Conservation (phyloP, 2,329 filamentous ascomycete genomes). For the Sclerotinia spermophila region DNA sequence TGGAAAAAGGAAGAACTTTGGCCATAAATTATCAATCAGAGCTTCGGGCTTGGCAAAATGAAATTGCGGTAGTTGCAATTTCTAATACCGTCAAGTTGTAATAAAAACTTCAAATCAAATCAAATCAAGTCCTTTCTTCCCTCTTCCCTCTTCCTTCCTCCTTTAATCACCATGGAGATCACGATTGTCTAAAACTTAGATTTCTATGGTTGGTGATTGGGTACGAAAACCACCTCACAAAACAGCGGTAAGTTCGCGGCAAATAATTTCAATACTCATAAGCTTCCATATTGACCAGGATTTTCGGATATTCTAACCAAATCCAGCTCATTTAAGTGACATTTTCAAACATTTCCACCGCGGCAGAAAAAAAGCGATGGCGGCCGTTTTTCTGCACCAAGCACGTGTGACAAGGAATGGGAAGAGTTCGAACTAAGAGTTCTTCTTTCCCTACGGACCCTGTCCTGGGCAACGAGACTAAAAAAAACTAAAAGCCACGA, state of each 20-base stretch:
- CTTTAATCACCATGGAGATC: not conserved
- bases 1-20: slow-evolving; percentile 45
- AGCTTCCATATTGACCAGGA: not conserved
- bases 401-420: slow-evolving; percentile 16
- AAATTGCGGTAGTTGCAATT: not conserved
- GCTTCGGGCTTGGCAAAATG: not conserved
- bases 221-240: not conserved
- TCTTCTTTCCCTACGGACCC: not conserved
- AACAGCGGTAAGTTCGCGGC: not conserved
- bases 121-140: not conserved
- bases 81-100: not conserved
- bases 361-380: not conserved
- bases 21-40: slow-evolving; percentile 26
- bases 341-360: not conserved
- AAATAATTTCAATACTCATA: not conserved
- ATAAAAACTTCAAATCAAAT: not conserved
- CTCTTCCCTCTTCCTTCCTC: no score
- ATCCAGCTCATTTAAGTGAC: not conserved
- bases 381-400: slow-evolving; percentile 17
- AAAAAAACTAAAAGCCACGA: slow-evolving; percentile 14
- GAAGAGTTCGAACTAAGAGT: not conserved
- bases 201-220: not conserved
- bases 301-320: not conserved
- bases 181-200: not conserved
- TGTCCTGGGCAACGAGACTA: not conserved